phyloP scores from a whole-genome alignment of 305 asterid genomes.

The Striga hermonthica region DNA sequence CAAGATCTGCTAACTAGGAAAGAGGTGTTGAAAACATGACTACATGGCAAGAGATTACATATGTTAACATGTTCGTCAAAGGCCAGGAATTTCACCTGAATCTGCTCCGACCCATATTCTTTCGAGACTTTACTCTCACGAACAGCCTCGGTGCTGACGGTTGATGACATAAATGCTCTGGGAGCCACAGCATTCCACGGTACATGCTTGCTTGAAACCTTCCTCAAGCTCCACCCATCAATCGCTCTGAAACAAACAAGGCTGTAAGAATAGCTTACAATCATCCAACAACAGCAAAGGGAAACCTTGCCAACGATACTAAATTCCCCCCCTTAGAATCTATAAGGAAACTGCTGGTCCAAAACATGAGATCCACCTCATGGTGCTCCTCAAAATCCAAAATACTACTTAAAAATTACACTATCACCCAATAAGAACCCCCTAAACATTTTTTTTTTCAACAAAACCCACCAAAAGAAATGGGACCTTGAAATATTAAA shows the following conservation, averaged over 20 bases:
- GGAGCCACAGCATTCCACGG: slow-evolving; percentile 46
- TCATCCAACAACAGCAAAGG: neutral
- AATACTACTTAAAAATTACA: neutral
- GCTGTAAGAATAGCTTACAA: neutral
- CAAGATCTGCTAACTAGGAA: neutral
- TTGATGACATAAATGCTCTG: slow-evolving; percentile 78
- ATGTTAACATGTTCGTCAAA: slow-evolving; percentile 24
- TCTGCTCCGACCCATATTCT: slow-evolving; percentile 92
- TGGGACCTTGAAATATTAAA: neutral
- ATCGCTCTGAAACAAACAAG: slow-evolving; percentile 48
- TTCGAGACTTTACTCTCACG: slow-evolving; percentile 48
- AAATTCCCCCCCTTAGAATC: too few species aligned
- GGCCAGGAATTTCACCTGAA: slow-evolving; percentile 59
- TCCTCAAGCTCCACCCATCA: slow-evolving; percentile 38
- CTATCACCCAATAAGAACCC: neutral
- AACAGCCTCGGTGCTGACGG: slow-evolving; percentile 55
- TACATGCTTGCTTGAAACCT: slow-evolving; percentile 38
- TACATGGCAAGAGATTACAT: slow-evolving; percentile 11
- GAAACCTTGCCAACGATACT: slow-evolving; percentile 10
- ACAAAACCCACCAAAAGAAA: slow-evolving; percentile 3
- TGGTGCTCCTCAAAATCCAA: neutral
- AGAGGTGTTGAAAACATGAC: slow-evolving; percentile 6
- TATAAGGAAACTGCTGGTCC: too few species aligned
- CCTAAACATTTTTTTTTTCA: slow-evolving; percentile 1
- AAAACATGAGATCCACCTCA: neutral